Evolutionary conservation across 2,329 filamentous ascomycete species (phyloP), one percentile per base, ranked within the genome.

Genomic region (Fusarium pininemorale): DNA sequence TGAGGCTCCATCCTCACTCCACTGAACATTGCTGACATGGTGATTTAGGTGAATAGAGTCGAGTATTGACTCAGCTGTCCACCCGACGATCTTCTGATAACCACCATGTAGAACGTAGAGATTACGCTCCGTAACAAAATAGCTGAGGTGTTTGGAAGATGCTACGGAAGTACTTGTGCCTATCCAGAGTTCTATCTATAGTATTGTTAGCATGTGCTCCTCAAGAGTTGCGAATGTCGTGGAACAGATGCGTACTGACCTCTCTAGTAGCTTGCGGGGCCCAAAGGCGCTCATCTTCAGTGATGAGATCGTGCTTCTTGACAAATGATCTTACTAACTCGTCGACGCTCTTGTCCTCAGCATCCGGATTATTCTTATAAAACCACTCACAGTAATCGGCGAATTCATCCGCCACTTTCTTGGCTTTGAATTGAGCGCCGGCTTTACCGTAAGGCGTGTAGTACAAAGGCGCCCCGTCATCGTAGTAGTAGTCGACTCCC

Each of bases 321-420:
- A 55, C 51, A 41, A 55, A 55, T 28, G 24, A 38, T 30, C 51
- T 38, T 16, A 55, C 51, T 22, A 55, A 30, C 51, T 55, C 51
- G 37, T 55, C 51, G 37, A 55, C 51, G 37, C 51, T 55, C 2
- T 39, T 41, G 26, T 55, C 51, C 18, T 38, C 11, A 12, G 51
- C 37, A 22, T 55, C 35, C 9, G 51, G 37, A 28, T 55, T 55
- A 18, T 55, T 55, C 32, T n/a, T 55, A 41, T 55, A 55, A 30
- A 38, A 55, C 51, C 51, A 55, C 51, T 55, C 51, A 55, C 51
- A 55, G 24, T 55, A 55, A 28, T 55, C 51, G 18, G 51, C 51
- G 26, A 55, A 55, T 18, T 55, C 51, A 10, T 55, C 51, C 13
- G 51, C 51, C 51, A 55, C 51, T 39, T 55, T 55, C 51, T 55